These are phyloP conservation scores for Solanum bulbocastanum DNA, from an alignment of 257 asterid genomes.

Conservation along the genomic window DNA sequence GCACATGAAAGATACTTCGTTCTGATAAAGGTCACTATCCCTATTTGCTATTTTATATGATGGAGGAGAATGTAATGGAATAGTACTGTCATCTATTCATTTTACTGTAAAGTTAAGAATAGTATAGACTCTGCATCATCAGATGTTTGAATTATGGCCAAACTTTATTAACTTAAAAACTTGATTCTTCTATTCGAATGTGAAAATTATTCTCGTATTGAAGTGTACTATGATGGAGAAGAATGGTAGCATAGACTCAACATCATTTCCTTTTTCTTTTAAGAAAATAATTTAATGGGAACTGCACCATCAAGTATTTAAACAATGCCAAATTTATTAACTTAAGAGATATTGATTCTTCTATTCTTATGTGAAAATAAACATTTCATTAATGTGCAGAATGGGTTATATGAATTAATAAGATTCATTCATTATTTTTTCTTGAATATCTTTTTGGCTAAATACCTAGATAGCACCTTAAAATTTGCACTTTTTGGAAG, in stretches of 20 bases:
- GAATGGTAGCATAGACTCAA: neutral
- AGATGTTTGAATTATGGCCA: neutral
- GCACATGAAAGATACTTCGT: neutral
- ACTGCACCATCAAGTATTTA: neutral
- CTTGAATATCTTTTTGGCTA: neutral
- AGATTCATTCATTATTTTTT: neutral
- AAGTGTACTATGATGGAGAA: neutral
- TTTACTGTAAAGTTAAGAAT: neutral
- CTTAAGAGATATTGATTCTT: neutral
- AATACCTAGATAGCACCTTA: neutral
- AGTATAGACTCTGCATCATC: neutral
- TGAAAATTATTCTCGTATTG: neutral
- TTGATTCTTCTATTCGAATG: neutral
- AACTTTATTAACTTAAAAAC: neutral
- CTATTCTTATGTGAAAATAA: neutral
- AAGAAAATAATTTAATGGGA: neutral
- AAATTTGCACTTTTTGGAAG: neutral
- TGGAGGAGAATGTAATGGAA: neutral
- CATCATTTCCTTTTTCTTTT: neutral
- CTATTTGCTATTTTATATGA: neutral
- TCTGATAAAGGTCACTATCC: neutral
- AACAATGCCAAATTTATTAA: neutral
- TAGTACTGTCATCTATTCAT: neutral
- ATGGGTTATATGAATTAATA: neutral
- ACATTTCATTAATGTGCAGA: neutral